Conservation (phyloP, 768 basidiomycete genomes). For the Cystofilobasidium capitatum region DNA sequence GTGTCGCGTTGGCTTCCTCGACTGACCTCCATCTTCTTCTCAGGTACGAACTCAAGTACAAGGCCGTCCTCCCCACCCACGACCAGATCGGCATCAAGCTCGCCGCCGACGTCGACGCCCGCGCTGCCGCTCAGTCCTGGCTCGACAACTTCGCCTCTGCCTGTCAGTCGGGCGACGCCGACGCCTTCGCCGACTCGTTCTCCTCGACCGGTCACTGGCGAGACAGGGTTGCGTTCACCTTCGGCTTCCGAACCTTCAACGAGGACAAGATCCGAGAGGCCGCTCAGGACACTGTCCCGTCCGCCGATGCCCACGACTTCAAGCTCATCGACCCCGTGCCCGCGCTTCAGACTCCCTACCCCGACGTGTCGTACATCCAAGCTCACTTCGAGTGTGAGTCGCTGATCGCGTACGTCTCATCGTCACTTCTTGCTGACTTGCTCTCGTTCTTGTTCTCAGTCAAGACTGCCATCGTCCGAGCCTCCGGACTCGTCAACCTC, state of each 20-base stretch:
- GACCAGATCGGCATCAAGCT: slow-evolving; percentile 2
- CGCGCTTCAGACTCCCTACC: slow-evolving; percentile 29
- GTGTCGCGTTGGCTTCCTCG: too few relatives aligned
- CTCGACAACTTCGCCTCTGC: background rate
- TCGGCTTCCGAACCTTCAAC: slow-evolving; percentile 55
- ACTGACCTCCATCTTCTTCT: background rate
- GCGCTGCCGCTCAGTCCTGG: background rate
- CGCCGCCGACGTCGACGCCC: background rate
- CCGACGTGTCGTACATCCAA: slow-evolving; percentile 52
- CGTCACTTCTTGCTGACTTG: slow-evolving; percentile 32
- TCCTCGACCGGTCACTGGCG: slow-evolving; percentile 43
- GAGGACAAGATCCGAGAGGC: slow-evolving; percentile 40
- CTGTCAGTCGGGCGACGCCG: background rate
- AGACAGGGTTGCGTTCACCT: slow-evolving; percentile 55
- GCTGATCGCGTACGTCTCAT: slow-evolving; percentile 29
- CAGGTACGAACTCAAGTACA: slow-evolving; percentile 4
- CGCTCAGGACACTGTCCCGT: slow-evolving; percentile 4
- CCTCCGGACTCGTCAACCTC: slow-evolving; percentile 50
- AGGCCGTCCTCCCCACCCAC: background rate
- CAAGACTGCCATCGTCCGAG: slow-evolving; percentile 42
- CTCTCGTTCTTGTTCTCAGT: slow-evolving; percentile 31
- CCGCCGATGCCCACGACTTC: slow-evolving; percentile 16
- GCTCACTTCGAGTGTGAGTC: slow-evolving; percentile 49
- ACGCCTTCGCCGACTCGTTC: background rate
- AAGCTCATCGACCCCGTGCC: slow-evolving; percentile 28